A percentile compares a stretch with the other conserved stretches of the same genome.
Evolutionary conservation across 331 rosid genomes (phyloP).

Genomic region (Rosa hybrid): DNA sequence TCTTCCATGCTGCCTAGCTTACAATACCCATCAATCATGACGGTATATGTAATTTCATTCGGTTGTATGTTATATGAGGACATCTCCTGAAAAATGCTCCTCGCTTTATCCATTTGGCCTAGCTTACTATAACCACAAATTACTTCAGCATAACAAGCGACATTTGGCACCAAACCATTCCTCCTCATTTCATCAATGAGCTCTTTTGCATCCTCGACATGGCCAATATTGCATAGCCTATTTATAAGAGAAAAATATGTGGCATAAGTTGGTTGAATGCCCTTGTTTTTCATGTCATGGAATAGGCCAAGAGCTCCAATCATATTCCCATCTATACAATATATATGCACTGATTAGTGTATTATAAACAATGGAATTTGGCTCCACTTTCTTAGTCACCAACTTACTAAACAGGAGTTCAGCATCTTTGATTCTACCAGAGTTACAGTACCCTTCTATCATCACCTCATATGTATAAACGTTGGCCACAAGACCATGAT

Average conservation of each 20-base stretch:
- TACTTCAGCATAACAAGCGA: constrained; percentile 66
- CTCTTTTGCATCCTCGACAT: constrained; percentile 53
- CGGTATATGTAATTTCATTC: constrained; percentile 66
- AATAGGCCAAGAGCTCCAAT: constrained; percentile 52
- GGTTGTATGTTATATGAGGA: constrained; percentile 45
- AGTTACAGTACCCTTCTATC: constrained; percentile 62
- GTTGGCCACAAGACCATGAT: constrained; percentile 54
- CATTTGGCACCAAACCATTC: constrained; percentile 60
- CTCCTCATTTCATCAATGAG: constrained; percentile 62
- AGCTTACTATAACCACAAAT: constrained; percentile 72
- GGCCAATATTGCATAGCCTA: constrained; percentile 59
- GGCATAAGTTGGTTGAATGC: constrained; percentile 47
- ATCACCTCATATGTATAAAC: constrained; percentile 65
- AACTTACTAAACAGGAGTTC: constrained; percentile 47
- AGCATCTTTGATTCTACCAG: constrained; percentile 57
- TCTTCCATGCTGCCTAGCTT: constrained; percentile 64
- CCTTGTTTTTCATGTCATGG: constrained; percentile 59
- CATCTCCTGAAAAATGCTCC: constrained; percentile 54
- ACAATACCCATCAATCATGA: constrained; percentile 68
- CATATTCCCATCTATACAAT: constrained; percentile 50
- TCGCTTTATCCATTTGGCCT: constrained; percentile 66
- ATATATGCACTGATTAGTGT: constrained; percentile 53
- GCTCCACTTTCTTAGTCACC: constrained; percentile 51
- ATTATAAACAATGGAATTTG: constrained; percentile 59
- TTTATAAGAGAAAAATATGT: constrained; percentile 78